Evolutionary conservation across 176 grass and related monocot species (phyloP).

Genomic region (Zizania latifolia): DNA sequence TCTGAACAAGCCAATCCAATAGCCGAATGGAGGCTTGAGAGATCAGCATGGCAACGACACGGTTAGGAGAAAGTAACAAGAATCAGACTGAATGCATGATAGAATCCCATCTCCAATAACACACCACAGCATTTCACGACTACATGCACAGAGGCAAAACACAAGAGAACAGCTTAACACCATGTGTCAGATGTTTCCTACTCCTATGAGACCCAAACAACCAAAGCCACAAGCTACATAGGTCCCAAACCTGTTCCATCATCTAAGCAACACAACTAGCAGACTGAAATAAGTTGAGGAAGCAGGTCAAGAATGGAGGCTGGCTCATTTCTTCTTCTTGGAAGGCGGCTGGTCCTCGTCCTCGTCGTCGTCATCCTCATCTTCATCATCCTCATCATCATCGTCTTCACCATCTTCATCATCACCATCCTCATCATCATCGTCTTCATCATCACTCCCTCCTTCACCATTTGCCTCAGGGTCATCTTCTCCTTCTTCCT

Average conservation of each 20-base stretch:
- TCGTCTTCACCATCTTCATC: constrained; percentile 16
- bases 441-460: constrained; percentile 34
- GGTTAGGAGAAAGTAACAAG: not conserved
- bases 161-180: constrained; percentile 32
- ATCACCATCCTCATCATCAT: not conserved
- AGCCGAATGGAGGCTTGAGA: not conserved
- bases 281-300: constrained; percentile 28
- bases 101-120: constrained; percentile 28
- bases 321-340: constrained; percentile 88
- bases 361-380: constrained; percentile 38
- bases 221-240: constrained; percentile 31
- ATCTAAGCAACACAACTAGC: constrained; percentile 46
- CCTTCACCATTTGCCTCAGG: constrained; percentile 54
- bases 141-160: constrained; percentile 37
- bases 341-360: constrained; percentile 63
- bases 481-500: constrained; percentile 50
- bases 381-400: constrained; percentile 37
- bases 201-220: constrained; percentile 33
- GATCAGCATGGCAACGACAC: not conserved
- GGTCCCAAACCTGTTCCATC: constrained; percentile 27
- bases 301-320: not conserved
- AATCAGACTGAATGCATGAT: constrained; percentile 36
- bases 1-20: not conserved
- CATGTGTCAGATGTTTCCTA: constrained; percentile 43
- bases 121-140: constrained; percentile 13